Evolutionary conservation across 768 basidiomycete genomes (phyloP), one percentile per base, ranked within the genome.

Genomic region (Hypholoma fasciculare): DNA sequence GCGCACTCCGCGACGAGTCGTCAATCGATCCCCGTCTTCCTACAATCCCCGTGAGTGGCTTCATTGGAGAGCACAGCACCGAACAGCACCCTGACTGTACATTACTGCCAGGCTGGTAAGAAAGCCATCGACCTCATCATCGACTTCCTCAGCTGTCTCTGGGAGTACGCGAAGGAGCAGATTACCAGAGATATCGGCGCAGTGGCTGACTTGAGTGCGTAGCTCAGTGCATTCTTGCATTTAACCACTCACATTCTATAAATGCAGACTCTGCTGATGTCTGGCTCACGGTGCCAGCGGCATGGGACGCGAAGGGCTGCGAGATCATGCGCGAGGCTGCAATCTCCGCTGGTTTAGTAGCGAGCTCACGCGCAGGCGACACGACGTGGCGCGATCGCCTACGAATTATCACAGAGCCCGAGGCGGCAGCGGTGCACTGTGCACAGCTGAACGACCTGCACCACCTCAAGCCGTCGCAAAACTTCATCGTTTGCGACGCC

Each of bases 381-480:
- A 73, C 74, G 17, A 76, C 79, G 55, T 95, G 92, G 93, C 78
- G 88, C 58, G 90, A 94, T 63, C 85, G 93, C 16, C 75, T 95
- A 38, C 82, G 82, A 56, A 93, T 95, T 63, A 94, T 95, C 69
- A 92, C 90, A 73, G 82, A 85, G 57, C 82, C 83, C 5, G 93
- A 94, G 71, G 93, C 94, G 1, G 93, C 92, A n/a, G 94, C 94
- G 7, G 89, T 94, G 8, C 93, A 96, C 59, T 94, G 92, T 59
- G 91, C 89, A 2, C 85, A 89, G 58, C 77, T 95, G 52, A 90
- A 90, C 30, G 85, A 89, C 58, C 76, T 95, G 2, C 90, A 94
- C 71, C 86, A 87, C 62, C 75, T 95, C 54, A 86, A 83, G 51
- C 82, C 90, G 0, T 88, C 87, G 19, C 92, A 95, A 67, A 92